A percentile compares a stretch with the other conserved stretches of the same genome.
Conservation (phyloP, 176 grass and related monocot genomes). For the Urochloa ruziziensis region DNA sequence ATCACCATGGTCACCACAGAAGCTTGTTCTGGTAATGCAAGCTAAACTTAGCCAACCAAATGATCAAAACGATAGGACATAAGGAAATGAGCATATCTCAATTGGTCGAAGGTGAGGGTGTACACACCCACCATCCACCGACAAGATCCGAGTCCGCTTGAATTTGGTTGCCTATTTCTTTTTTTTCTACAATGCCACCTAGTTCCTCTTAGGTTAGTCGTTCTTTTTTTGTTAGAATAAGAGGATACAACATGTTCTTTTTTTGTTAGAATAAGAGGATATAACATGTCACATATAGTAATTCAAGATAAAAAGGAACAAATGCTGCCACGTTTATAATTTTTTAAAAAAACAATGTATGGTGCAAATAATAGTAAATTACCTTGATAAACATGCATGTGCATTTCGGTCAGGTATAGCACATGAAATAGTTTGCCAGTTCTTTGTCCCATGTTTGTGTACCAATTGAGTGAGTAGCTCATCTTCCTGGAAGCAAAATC, state of each 20-base stretch:
- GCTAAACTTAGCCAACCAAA: conserved; percentile 2
- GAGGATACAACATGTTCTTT: neutral
- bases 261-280: neutral
- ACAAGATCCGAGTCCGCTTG: neutral
- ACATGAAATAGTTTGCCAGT: conserved; percentile 49
- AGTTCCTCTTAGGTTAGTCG: neutral
- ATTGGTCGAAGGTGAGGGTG: neutral
- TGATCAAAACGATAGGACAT: neutral
- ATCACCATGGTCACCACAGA: neutral
- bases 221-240: neutral
- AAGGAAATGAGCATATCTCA: neutral
- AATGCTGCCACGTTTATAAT: neutral
- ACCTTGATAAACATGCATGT: conserved; percentile 47
- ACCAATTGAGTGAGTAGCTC: conserved; percentile 51
- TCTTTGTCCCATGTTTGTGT: conserved; percentile 44
- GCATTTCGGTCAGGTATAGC: conserved; percentile 52
- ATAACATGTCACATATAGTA: neutral
- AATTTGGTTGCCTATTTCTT: neutral
- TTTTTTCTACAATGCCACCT: neutral
- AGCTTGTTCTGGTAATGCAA: conserved; percentile 15
- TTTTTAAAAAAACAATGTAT: neutral
- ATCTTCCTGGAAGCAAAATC: conserved; percentile 51
- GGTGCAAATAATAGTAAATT: neutral
- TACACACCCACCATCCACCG: neutral
- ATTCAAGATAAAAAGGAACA: neutral